Evolutionary conservation across 495 filamentous ascomycete species (phyloP).

Genomic region (Penicillium roqueforti): DNA sequence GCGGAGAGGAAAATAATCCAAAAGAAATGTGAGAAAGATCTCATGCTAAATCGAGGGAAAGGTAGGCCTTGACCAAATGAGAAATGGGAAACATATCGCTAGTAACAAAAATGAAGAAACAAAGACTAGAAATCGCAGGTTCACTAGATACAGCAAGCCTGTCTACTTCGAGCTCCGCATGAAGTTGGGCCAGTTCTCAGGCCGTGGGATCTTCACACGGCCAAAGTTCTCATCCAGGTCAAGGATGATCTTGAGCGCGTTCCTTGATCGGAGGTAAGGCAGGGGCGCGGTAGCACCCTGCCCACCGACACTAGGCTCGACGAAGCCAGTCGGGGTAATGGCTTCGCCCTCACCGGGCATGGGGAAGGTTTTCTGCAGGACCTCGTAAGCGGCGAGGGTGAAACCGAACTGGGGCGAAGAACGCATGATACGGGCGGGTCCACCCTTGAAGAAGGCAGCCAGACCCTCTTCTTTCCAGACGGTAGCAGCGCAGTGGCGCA

Average conservation of each 20-base stretch:
- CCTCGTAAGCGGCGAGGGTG: slow-evolving; percentile 90
- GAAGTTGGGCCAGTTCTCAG: slow-evolving; percentile 44
- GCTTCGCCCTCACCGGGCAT: slow-evolving; percentile 64
- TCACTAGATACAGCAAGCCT: neutral
- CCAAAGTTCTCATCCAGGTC: slow-evolving; percentile 93
- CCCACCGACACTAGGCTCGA: slow-evolving; percentile 55
- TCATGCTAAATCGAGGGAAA: slow-evolving; percentile 24
- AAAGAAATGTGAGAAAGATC: slow-evolving; percentile 17
- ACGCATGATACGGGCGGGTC: slow-evolving; percentile 87
- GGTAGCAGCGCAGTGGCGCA: slow-evolving; percentile 81
- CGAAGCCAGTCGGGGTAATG: slow-evolving; percentile 36
- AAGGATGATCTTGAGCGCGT: slow-evolving; percentile 94
- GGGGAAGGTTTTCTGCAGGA: slow-evolving; percentile 78
- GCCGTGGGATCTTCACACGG: slow-evolving; percentile 53
- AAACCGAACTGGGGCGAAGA: slow-evolving; percentile 98
- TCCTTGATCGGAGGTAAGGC: slow-evolving; percentile 80
- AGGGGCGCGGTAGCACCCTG: slow-evolving; percentile 60
- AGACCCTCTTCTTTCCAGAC: slow-evolving; percentile 89
- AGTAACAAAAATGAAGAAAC: neutral
- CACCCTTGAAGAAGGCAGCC: slow-evolving; percentile 96
- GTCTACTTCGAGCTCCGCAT: slow-evolving; percentile 34
- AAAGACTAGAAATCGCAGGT: neutral
- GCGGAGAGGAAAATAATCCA: slow-evolving; percentile 2
- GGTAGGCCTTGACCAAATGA: slow-evolving; percentile 1
- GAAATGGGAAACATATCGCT: slow-evolving; percentile 18